Conservation (phyloP, 805 yeast genomes). For the Kuraishia capsulata region DNA sequence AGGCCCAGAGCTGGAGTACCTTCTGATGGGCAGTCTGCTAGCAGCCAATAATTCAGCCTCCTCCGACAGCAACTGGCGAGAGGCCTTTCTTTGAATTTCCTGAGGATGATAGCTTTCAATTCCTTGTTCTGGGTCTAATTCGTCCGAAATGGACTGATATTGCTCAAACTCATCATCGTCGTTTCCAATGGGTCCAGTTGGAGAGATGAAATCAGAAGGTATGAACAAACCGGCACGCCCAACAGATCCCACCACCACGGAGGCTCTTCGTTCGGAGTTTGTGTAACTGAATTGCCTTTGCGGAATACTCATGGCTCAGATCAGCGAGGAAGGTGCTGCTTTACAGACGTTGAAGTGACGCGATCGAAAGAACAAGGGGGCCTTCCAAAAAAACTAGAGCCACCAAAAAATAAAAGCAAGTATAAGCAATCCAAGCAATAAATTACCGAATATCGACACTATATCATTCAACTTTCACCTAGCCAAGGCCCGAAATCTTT, state of each 20-base stretch:
- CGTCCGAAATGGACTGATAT: background rate
- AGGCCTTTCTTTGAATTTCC: background rate
- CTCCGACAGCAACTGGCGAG: slow-evolving; percentile 11
- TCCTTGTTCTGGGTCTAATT: background rate
- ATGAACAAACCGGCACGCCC: slow-evolving; percentile 29
- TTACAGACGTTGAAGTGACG: too few relatives aligned
- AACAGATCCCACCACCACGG: slow-evolving; percentile 33
- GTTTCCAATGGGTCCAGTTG: background rate
- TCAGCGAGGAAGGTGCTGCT: too few relatives aligned
- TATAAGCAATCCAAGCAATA: too few relatives aligned
- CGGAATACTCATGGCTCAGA: background rate
- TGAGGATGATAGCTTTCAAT: background rate
- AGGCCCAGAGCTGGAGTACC: slow-evolving; percentile 5
- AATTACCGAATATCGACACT: too few relatives aligned
- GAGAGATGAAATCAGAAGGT: slow-evolving; percentile 1
- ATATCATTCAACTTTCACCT: too few relatives aligned
- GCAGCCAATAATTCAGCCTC: slow-evolving; percentile 19
- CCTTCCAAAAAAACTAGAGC: too few relatives aligned
- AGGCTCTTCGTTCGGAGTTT: slow-evolving; percentile 30
- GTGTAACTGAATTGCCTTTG: slow-evolving; percentile 21
- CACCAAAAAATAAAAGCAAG: too few relatives aligned
- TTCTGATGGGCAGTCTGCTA: slow-evolving; percentile 17
- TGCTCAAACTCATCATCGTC: too few relatives aligned
- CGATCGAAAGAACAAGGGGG: too few relatives aligned
- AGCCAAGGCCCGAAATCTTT: too few relatives aligned